Conservation (phyloP, 2,329 filamentous ascomycete genomes). For the Paecilomyces variotii region DNA sequence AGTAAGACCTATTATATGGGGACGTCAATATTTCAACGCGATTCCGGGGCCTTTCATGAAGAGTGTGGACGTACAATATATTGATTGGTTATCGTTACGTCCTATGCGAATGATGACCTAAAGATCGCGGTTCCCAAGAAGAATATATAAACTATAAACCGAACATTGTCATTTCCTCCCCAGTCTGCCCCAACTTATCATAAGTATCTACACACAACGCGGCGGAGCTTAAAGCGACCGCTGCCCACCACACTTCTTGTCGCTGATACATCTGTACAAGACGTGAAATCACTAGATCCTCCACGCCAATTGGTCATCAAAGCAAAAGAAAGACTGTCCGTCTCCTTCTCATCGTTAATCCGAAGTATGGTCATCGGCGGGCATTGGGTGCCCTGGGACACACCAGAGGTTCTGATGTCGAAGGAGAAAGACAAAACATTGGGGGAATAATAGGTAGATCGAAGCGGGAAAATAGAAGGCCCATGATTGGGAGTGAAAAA, state of each 20-base stretch:
- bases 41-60: too few species aligned
- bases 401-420: not conserved
- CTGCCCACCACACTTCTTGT: not conserved
- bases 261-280: constrained; percentile 4
- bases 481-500: constrained; percentile 7
- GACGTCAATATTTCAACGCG: not conserved
- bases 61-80: too few species aligned
- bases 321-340: constrained; percentile 1
- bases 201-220: not conserved
- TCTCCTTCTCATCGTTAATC: not conserved
- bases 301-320: not conserved
- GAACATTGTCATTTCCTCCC: not conserved
- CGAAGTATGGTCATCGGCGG: not conserved
- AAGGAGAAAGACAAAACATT: not conserved
- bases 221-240: not conserved
- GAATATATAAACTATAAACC: not conserved
- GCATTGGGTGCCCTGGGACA: not conserved
- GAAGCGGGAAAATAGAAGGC: not conserved
- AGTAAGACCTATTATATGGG: too few species aligned
- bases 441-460: not conserved
- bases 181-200: not conserved
- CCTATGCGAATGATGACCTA: too few species aligned
- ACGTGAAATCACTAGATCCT: not conserved
- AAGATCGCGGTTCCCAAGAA: not conserved
- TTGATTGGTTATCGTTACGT: too few species aligned